Percentiles rank a stretch among this genome's conserved stretches.
These are phyloP conservation scores for Linum trigynum DNA, from an alignment of 345 rosid species.

Conservation along the genomic window DNA sequence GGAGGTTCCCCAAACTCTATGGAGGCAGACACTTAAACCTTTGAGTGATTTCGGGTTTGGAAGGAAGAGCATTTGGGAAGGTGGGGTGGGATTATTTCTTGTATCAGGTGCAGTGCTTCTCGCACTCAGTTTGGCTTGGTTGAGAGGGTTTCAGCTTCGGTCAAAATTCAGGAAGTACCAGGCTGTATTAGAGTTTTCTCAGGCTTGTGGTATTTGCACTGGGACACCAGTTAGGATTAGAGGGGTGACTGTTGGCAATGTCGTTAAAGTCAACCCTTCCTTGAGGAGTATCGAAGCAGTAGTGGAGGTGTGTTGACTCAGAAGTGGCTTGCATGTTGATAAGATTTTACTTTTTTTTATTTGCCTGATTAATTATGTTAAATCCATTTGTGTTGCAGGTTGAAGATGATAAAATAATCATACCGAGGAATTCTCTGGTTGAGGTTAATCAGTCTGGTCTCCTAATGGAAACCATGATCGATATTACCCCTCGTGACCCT, in stretches of 20 bases:
- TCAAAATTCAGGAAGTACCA: slow-evolving; percentile 75
- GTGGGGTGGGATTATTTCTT: slow-evolving; percentile 93
- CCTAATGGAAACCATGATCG: slow-evolving; percentile 94
- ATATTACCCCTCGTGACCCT: slow-evolving; percentile 80
- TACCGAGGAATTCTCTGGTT: slow-evolving; percentile 75
- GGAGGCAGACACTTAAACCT: slow-evolving; percentile 79
- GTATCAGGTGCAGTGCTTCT: slow-evolving; percentile 77
- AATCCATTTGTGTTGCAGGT: slow-evolving; percentile 33
- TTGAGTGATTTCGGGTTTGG: slow-evolving; percentile 92
- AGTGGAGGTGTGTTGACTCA: slow-evolving; percentile 55
- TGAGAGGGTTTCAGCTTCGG: slow-evolving; percentile 70
- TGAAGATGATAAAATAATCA: slow-evolving; percentile 89
- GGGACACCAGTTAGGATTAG: slow-evolving; percentile 96
- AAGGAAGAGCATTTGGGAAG: slow-evolving; percentile 90
- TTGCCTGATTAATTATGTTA: neutral
- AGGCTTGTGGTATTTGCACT: slow-evolving; percentile 80
- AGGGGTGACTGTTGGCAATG: slow-evolving; percentile 87
- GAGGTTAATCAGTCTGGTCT: slow-evolving; percentile 99
- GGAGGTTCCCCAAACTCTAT: slow-evolving; percentile 57
- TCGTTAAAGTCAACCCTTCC: slow-evolving; percentile 83
- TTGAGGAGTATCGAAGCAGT: slow-evolving; percentile 82
- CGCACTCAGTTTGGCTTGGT: slow-evolving; percentile 88
- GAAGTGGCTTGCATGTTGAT: neutral
- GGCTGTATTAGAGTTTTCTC: slow-evolving; percentile 72
- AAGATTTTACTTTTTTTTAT: too few species aligned